Base-by-base conservation (phyloP, 495 filamentous ascomycete species). In the Penicillium chermesinum region DNA sequence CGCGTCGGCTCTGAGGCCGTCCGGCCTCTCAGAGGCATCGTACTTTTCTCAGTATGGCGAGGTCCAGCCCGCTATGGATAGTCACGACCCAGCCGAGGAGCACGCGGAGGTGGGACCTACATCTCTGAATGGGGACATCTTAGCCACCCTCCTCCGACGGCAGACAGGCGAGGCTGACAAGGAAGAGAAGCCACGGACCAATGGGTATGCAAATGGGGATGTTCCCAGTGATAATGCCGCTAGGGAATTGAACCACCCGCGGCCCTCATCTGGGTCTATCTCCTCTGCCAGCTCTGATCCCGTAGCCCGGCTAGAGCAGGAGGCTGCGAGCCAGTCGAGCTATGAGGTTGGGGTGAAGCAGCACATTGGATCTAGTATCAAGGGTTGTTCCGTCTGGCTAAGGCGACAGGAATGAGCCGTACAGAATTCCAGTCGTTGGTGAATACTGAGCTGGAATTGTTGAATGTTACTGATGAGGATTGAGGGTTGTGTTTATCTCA, bases 31-130 rank as follows among this genome's bases (percentile, higher is more conserved):
- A 38, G 67, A 67, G 48, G 57, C 55, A 55, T 71, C 61, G 13
- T 96, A 96, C 63, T 96, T 82, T 62, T 83, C 84, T n/a, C 86
- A 83, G 49, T 98, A 98, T 64, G 82, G 80, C 30, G 75, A 85
- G 38, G 89, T 97, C 16, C 89, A 96, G 55, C 90, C 91, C 0
- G 89, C 87, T 20, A 82, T 96, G 80, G 93, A 96, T 64, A 83
- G 81, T 57, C 82, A 95, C 57, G 89, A 95, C 57, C 88, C 88
- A 0, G 77, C 80, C 47, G 83, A 87, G 62, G 81, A 74, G 41
- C 62, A 66, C 13, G 53, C 70, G 1, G 62, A 70, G 34, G 54
- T 75, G 13, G 77, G 77, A 8, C 70, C 74, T 6, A 78, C 78
- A 0, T 79, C 80, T 1, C 62, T 84, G 12, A 69, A 75, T 33